Evolutionary conservation across 2,329 filamentous ascomycete genomes (phyloP).

Genomic region (Cytospora chrysosperma): DNA sequence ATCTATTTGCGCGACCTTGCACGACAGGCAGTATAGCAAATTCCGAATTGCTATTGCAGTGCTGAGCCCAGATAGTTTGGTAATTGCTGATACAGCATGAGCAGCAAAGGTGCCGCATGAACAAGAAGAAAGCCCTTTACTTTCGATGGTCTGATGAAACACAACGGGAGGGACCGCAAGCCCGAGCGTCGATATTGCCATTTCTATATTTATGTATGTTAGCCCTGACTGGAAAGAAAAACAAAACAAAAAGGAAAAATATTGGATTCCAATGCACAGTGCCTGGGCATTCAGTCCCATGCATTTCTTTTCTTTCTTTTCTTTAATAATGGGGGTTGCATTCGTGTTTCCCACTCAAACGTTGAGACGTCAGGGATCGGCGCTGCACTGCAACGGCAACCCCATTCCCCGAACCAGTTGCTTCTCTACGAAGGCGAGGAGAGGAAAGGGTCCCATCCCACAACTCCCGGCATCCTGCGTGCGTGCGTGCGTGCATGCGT

Average conservation of each 20-base stretch:
- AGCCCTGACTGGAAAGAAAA: not conserved
- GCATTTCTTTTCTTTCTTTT: not conserved
- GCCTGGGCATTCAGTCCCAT: not conserved
- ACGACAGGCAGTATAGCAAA: not conserved
- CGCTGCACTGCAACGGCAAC: slow-evolving; percentile 15
- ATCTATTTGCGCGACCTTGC: not conserved
- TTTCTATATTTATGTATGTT: not conserved
- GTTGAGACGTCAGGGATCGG: slow-evolving; percentile 5
- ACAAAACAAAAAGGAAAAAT: too few species aligned
- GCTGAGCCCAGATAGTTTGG: not conserved
- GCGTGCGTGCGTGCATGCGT: too few species aligned
- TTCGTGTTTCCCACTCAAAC: slow-evolving; percentile 14
- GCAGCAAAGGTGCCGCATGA: not conserved
- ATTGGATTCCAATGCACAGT: too few species aligned
- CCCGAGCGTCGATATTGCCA: not conserved
- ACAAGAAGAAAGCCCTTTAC: not conserved
- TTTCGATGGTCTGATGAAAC: not conserved
- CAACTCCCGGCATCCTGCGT: not conserved
- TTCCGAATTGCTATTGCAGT: not conserved
- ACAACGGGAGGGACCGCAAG: not conserved
- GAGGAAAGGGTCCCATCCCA: not conserved
- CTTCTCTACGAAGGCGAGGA: not conserved
- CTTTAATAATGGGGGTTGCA: not conserved
- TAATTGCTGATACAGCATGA: not conserved
- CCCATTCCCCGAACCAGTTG: slow-evolving; percentile 7